phyloP scores from a whole-genome alignment of 108 stramenopile species.

The Pseudonitzschia delicatissima region DNA sequence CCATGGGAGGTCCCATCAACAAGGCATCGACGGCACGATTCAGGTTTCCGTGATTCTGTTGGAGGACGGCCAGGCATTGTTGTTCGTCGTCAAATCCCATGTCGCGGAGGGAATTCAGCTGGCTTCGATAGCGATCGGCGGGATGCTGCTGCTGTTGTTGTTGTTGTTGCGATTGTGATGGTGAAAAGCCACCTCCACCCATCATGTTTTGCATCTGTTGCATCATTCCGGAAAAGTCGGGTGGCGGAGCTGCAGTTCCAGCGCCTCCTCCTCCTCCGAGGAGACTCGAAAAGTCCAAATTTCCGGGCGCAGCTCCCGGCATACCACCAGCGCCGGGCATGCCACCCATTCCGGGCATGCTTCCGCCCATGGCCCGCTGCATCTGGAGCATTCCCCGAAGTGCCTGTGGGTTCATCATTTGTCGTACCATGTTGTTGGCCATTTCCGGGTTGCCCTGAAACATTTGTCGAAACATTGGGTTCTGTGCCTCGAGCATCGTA shows the following conservation, averaged over 20 bases:
- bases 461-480: conserved; percentile 78
- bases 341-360: conserved; percentile 17
- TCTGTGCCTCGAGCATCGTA: conserved; percentile 57
- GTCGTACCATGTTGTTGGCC: conserved; percentile 49
- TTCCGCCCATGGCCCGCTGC: conserved; percentile 54
- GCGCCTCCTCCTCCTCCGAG: neutral
- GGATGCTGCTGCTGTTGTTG: conserved; percentile 33
- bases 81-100: conserved; percentile 91
- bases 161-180: conserved; percentile 12
- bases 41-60: conserved; percentile 75
- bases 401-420: conserved; percentile 73
- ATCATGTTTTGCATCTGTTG: conserved; percentile 25
- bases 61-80: conserved; percentile 65
- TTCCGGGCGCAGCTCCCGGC: conserved; percentile 16
- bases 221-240: conserved; percentile 21
- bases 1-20: conserved; percentile 32
- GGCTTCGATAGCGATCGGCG: conserved; percentile 66
- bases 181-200: conserved; percentile 23
- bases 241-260: conserved; percentile 5
- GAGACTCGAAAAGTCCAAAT: neutral
- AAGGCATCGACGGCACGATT: conserved; percentile 83
- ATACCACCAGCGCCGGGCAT: conserved; percentile 21
- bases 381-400: conserved; percentile 73
- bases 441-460: conserved; percentile 60
- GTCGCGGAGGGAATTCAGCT: conserved; percentile 68